Percentiles rank a stretch among this genome's conserved stretches.
Conservation (phyloP, 1,284 basidiomycete genomes). For the Sanghuangporus baumii region DNA sequence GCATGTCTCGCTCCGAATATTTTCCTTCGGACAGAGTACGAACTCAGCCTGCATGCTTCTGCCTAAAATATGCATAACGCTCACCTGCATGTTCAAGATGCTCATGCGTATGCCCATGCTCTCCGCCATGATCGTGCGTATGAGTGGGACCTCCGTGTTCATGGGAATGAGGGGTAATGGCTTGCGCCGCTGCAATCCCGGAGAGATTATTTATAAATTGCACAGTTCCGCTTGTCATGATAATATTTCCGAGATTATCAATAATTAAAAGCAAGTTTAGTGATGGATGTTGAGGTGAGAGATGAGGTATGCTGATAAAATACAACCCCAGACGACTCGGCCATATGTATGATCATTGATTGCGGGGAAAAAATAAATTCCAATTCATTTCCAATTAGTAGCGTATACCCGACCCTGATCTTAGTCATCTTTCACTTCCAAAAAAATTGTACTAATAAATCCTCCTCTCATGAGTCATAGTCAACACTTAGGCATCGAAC, state of each 20-base stretch:
- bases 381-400: not conserved
- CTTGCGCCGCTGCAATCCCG: constrained; percentile 27
- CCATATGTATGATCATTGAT: not conserved
- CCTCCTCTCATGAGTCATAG: too few relatives aligned
- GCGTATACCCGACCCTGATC: too few relatives aligned
- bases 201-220: constrained; percentile 68
- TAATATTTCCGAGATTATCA: not conserved
- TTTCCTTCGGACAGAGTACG: constrained; percentile 55
- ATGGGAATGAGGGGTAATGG: constrained; percentile 34
- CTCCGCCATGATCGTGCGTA: constrained; percentile 47
- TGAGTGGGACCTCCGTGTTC: constrained; percentile 35
- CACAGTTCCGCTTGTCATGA: constrained; percentile 31
- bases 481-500: not conserved
- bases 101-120: constrained; percentile 90
- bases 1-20: constrained; percentile 88
- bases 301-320: not conserved
- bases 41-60: constrained; percentile 11
- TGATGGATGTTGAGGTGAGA: not conserved
- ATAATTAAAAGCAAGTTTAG: not conserved
- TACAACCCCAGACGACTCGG: not conserved
- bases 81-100: constrained; percentile 82
- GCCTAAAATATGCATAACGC: constrained; percentile 20
- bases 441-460: too few relatives aligned
- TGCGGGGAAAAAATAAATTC: not conserved
- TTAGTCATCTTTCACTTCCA: not conserved